phyloP scores from a whole-genome alignment of 2,329 filamentous ascomycete genomes.

The Westerdykella ornata region DNA sequence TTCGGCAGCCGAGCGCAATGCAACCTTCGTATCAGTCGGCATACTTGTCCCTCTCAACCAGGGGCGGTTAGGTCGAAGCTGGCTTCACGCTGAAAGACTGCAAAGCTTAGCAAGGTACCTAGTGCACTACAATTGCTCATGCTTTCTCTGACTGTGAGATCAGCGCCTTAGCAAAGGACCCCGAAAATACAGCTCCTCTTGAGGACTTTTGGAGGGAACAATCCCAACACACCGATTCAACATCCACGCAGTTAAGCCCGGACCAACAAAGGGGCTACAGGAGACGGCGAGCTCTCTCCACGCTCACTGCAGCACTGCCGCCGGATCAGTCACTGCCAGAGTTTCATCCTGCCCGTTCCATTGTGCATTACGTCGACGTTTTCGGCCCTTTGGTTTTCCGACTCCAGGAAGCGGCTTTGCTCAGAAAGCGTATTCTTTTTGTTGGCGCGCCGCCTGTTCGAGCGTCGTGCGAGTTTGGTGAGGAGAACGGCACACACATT shows the following conservation, averaged over 20 bases:
- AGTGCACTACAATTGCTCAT: slow-evolving; percentile 1
- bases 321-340: slow-evolving; percentile 62
- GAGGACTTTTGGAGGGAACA: slow-evolving; percentile 75
- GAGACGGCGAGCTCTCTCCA: slow-evolving; percentile 36
- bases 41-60: slow-evolving; percentile 79
- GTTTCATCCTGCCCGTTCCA: slow-evolving; percentile 80
- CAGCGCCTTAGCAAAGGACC: slow-evolving; percentile 54
- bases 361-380: slow-evolving; percentile 67
- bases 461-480: slow-evolving; percentile 82
- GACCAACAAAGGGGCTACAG: slow-evolving; percentile 16
- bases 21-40: slow-evolving; percentile 87
- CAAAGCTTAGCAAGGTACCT: slow-evolving; percentile 65
- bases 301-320: slow-evolving; percentile 53
- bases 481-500: slow-evolving; percentile 4
- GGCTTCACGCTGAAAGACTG: slow-evolving; percentile 74
- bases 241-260: slow-evolving; percentile 2
- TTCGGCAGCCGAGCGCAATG: slow-evolving; percentile 72
- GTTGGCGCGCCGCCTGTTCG: slow-evolving; percentile 82
- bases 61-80: slow-evolving; percentile 77
- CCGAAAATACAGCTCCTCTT: slow-evolving; percentile 56
- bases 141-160: neutral
- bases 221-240: slow-evolving; percentile 5
- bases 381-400: slow-evolving; percentile 93
- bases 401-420: slow-evolving; percentile 75
- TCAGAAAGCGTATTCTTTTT: slow-evolving; percentile 82